Evolutionary conservation across 1,139 yeast species (phyloP), one percentile per base, ranked within the genome.

Genomic region (Debaryomyces sp.): DNA sequence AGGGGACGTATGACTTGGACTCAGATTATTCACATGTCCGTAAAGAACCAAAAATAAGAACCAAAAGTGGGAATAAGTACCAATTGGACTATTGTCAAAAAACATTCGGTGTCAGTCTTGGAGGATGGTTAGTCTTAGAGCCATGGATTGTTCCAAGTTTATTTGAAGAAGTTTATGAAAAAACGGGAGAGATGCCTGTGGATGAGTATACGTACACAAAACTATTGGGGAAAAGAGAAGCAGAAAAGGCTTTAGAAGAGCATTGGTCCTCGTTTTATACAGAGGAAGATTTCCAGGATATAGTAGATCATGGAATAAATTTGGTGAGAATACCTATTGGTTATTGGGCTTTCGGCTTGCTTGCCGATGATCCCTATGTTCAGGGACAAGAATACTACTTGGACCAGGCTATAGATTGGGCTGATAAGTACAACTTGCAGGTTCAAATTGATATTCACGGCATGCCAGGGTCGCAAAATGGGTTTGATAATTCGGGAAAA

Each of bases 381-480:
- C 60, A 49, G 42, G 69, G 68, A 6, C 68, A 62, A 50, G 63
- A 62, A 42, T 15, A 44, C 9, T 64, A 62, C 46, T 54, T 64
- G 40, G 68, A 64, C 41, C 44, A 45, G 27, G 68, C 67, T 1
- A 52, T 64, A 30, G 55, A 44, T 18, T 64, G 68, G 68, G 59
- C 64, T 12, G 23, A 39, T 2, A 54, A 53, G 27, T 45, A 61
- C 47, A 54, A 51, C 4, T 49, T 64, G 22, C 51, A 54, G 43
- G 62, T 62, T 2, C 64, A 59, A 48, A 49, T 64, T 24, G 67
- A 63, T 50, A 45, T 64, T 21, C 68, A 64, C 49, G 68, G 68
- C 3, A 57, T 62, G 60, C 68, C 69, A 1, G 68, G 68, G 10
- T 63, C 67, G 7, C 68, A 64, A 47, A 64, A 64, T 49, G 68